Evolutionary conservation across 2,329 filamentous ascomycete genomes (phyloP).

Genomic region (Tolypocladium inflatum): DNA sequence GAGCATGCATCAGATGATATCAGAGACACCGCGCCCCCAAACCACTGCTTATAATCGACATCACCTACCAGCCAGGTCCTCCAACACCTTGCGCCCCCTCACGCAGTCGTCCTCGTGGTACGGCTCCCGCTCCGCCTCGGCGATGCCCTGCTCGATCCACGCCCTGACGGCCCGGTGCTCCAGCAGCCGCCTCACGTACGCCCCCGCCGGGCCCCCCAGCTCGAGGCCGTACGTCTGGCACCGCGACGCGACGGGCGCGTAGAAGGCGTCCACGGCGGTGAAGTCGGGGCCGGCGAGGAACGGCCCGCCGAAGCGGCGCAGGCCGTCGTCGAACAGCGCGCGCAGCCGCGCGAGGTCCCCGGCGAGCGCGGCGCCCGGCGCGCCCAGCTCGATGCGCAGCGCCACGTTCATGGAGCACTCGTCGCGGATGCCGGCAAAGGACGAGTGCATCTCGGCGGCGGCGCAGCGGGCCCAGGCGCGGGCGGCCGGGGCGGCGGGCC

Average conservation of each 20-base stretch:
- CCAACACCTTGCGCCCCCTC: conserved; percentile 18
- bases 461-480: conserved; percentile 33
- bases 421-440: conserved; percentile 29
- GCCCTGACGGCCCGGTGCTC: conserved; percentile 23
- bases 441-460: conserved; percentile 36
- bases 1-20: too few relatives aligned
- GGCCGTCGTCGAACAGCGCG: conserved; percentile 26
- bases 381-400: conserved; percentile 22
- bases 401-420: conserved; percentile 34
- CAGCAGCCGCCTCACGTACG: conserved; percentile 24
- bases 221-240: conserved; percentile 26
- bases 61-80: conserved; percentile 13
- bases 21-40: neutral
- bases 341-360: conserved; percentile 25
- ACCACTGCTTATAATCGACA: neutral
- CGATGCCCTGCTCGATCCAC: conserved; percentile 27
- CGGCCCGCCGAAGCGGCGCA: conserved; percentile 29
- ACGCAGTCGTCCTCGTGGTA: conserved; percentile 25
- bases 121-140: conserved; percentile 27
- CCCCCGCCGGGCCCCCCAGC: conserved; percentile 17
- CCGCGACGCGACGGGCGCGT: conserved; percentile 29
- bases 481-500: conserved; percentile 27
- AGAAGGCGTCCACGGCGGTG: conserved; percentile 30
- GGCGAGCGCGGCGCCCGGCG: conserved; percentile 18
- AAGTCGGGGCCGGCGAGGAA: conserved; percentile 29